Percentiles rank a stretch among this genome's conserved stretches.
phyloP scores from a whole-genome alignment of 2,329 filamentous ascomycete species.

The Stemphylium beticola region DNA sequence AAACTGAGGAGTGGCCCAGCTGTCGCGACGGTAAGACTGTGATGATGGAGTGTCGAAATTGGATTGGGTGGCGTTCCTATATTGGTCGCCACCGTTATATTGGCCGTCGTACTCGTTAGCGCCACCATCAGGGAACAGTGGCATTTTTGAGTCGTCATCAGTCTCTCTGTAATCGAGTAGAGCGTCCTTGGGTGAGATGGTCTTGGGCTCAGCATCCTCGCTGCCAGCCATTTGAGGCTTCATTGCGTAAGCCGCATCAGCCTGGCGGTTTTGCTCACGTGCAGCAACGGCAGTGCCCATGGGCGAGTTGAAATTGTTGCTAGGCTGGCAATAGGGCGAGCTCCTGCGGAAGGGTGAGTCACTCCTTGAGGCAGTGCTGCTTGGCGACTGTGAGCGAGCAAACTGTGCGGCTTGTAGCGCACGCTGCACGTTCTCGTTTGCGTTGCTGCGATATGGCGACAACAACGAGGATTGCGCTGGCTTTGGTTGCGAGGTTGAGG shows the following conservation, averaged over 20 bases:
- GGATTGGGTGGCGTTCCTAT: constrained; percentile 44
- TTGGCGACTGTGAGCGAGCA: constrained; percentile 65
- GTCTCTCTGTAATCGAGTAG: constrained; percentile 81
- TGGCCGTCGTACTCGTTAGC: constrained; percentile 58
- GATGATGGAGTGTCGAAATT: constrained; percentile 45
- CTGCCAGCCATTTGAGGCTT: constrained; percentile 48
- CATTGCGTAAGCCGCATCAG: constrained; percentile 59
- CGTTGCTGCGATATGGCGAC: constrained; percentile 55
- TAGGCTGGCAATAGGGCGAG: constrained; percentile 57
- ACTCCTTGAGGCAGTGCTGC: constrained; percentile 62
- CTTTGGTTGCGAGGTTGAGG: constrained; percentile 47
- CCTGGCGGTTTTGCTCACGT: constrained; percentile 68
- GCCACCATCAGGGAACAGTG: constrained; percentile 73
- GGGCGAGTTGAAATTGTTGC: constrained; percentile 50
- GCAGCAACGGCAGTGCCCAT: constrained; percentile 62
- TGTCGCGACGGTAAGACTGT: constrained; percentile 43
- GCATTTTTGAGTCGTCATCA: constrained; percentile 72
- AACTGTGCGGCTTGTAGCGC: constrained; percentile 80
- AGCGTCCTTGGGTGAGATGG: constrained; percentile 94
- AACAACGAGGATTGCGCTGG: constrained; percentile 59
- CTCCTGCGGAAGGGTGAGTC: constrained; percentile 82
- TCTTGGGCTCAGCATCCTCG: constrained; percentile 65
- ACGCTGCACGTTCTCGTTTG: constrained; percentile 68
- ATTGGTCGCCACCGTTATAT: constrained; percentile 52
- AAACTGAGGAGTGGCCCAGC: constrained; percentile 46